A percentile compares a stretch with the other conserved stretches of the same genome.
Conservation (phyloP, 768 basidiomycete species). For the Phanerochaete carnosa region DNA sequence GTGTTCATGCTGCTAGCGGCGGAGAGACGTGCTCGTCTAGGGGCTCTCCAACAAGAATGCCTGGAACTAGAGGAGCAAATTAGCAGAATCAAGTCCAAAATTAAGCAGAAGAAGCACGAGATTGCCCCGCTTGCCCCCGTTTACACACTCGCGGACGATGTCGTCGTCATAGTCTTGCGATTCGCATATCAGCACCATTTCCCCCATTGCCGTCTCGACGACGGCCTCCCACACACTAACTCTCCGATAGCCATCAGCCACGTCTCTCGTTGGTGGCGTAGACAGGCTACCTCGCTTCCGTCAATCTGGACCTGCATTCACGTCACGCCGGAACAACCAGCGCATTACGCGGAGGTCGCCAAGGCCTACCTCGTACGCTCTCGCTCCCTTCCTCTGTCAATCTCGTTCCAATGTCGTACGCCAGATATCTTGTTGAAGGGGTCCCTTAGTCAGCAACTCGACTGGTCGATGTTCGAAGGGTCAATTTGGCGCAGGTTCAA, state of each 20-base stretch:
- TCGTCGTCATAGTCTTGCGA: background rate
- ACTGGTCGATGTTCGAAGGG: no score
- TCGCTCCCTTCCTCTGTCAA: background rate
- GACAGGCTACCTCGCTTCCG: background rate
- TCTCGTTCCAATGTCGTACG: background rate
- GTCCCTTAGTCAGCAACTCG: background rate
- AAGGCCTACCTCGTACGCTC: slow-evolving; percentile 1
- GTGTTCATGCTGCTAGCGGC: background rate
- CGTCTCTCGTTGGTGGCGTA: slow-evolving; percentile 3
- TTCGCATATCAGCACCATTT: background rate
- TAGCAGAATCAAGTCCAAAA: background rate
- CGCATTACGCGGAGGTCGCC: background rate
- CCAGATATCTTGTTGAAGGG: background rate
- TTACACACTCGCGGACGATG: slow-evolving; percentile 1
- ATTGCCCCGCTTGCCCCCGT: background rate
- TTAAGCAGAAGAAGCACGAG: background rate
- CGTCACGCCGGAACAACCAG: background rate
- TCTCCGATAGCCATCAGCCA: slow-evolving; percentile 2
- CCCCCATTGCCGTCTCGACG: slow-evolving; percentile 1
- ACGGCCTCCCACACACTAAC: background rate
- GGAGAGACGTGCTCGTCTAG: no score
- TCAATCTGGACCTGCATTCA: slow-evolving; percentile 6
- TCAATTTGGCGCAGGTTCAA: no score
- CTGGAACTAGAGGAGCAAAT: background rate
- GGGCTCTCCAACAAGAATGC: background rate